Evolutionary conservation across 2,329 filamentous ascomycete genomes (phyloP).

Genomic region (Penicillium sp.): DNA sequence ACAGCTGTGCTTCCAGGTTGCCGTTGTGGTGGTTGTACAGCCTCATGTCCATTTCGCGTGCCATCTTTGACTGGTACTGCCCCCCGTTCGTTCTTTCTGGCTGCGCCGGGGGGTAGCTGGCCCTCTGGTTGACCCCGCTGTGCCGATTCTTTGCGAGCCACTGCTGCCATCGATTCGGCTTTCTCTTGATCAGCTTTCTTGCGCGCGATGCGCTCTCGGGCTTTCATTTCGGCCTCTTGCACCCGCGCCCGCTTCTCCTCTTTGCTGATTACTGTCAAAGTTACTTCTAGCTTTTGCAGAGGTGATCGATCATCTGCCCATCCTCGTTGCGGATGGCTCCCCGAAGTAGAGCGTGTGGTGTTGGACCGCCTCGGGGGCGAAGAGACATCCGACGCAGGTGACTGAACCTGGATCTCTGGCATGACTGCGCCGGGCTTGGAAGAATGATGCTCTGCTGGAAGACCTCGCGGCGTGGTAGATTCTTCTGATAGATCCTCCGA

Average conservation of each 20-base stretch:
- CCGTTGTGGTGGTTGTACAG: conserved; percentile 11
- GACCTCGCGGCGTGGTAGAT: conserved; percentile 21
- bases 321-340: conserved; percentile 39
- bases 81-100: conserved; percentile 3
- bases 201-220: conserved; percentile 56
- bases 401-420: conserved; percentile 17
- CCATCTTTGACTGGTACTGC: not conserved
- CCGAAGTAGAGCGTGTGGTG: conserved; percentile 32
- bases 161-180: conserved; percentile 6
- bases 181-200: conserved; percentile 28
- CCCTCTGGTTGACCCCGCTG: conserved; percentile 12
- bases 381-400: conserved; percentile 1
- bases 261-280: conserved; percentile 88
- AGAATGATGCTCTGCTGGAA: conserved; percentile 13
- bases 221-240: conserved; percentile 74
- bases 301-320: conserved; percentile 83
- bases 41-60: not conserved
- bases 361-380: conserved; percentile 33
- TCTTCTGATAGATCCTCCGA: conserved; percentile 11
- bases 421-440: not conserved
- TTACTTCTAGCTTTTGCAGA: conserved; percentile 87
- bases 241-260: conserved; percentile 88
- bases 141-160: conserved; percentile 3
- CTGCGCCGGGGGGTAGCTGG: conserved; percentile 1
- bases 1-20: conserved; percentile 13